Evolutionary conservation across 139 green algal genomes (phyloP), one percentile per base, ranked within the genome.

Genomic region (Axilococcus clingmanii): DNA sequence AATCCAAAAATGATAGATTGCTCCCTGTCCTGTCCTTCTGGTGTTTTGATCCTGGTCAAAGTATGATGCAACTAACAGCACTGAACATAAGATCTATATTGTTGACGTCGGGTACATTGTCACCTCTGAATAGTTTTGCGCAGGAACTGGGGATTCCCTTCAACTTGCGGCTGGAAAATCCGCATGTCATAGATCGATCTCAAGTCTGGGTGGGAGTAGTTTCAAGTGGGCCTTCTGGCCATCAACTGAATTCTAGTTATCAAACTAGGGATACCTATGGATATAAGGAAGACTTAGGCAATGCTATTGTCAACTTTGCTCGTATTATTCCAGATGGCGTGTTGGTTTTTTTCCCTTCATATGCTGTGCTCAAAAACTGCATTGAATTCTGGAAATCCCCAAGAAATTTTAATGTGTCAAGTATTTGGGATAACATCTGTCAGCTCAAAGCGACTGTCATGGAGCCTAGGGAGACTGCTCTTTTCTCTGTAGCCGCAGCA

Each of bases 341-440:
- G 59, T 75, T 99, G 40, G 84, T 96, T 7, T 99, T 99, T 77
- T 99, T 99, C 59, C 78, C 91, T 0, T 92, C 83, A 0, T 97
- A 97, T 57, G 57, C 37, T 4, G 61, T 83, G 9, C 57, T 95
- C 55, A 51, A 15, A 16, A 46, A 31, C 15, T 88, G 68, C 54
- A 54, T 94, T 4, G 77, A 91, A 8, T 63, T 68, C 55, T 97
- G 89, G 89, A 81, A 91, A 58, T 28, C 9, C 9, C 31, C 40
- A 23, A 40, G 16, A 29, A 19, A 48, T 14, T 31, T 16, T 16
- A 55, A 25, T 28, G 72, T 63, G 4, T 37, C 27, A 35, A 89
- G 48, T 56, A 77, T 91, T 3, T 96, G 88, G 89, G 81, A 95
- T 52, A 75, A 83, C 49, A 94, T 97, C 35, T 25, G 36, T 5